Percentiles rank a stretch among this genome's conserved stretches.
Evolutionary conservation across 202 grass and related monocot species (phyloP).

Genomic region (Schoenoplectus tabernaemontani): DNA sequence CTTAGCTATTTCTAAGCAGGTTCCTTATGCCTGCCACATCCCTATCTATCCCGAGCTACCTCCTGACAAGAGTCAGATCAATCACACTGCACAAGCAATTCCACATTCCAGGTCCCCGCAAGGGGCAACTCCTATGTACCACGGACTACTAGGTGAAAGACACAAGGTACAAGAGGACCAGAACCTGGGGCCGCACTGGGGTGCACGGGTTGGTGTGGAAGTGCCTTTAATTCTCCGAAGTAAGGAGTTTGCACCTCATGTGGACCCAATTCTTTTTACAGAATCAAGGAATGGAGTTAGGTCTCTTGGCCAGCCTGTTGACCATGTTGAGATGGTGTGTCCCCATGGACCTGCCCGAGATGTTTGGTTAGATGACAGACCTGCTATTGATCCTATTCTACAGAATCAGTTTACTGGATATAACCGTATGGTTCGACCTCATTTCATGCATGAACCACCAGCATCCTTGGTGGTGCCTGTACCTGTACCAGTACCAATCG

Average conservation of each 20-base stretch:
- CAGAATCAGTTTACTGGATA: not conserved
- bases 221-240: not conserved
- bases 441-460: not conserved
- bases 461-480: not conserved
- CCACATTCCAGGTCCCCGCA: not conserved
- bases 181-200: not conserved
- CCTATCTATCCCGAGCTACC: constrained; percentile 16
- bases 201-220: not conserved
- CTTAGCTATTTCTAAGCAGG: not conserved
- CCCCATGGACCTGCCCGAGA: not conserved
- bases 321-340: not conserved
- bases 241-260: not conserved
- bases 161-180: not conserved
- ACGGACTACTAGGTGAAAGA: not conserved
- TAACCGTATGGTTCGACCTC: not conserved
- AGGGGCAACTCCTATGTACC: not conserved
- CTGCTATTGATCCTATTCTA: not conserved
- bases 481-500: not conserved
- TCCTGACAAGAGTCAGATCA: not conserved
- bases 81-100: not conserved
- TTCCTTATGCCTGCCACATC: not conserved
- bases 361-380: not conserved
- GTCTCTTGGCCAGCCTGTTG: no score
- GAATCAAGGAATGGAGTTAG: not conserved
- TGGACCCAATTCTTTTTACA: not conserved